phyloP scores from a whole-genome alignment of 306 rosid species.

The Vigna nakashimae region DNA sequence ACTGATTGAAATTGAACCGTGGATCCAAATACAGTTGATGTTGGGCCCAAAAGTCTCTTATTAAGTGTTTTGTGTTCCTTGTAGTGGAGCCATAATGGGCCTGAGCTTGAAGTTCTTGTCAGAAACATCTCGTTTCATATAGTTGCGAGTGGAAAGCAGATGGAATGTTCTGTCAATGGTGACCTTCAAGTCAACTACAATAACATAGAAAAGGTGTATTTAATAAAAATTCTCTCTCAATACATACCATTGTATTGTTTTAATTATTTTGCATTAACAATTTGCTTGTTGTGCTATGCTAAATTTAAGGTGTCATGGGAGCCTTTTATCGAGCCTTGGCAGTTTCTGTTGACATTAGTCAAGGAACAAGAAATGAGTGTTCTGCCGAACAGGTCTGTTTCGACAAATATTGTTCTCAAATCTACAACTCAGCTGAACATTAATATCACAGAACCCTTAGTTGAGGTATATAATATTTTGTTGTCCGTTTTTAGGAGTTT shows the following conservation, averaged over 20 bases:
- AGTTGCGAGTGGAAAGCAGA: slow-evolving; percentile 53
- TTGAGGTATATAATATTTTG: slow-evolving; percentile 65
- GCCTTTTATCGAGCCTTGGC: slow-evolving; percentile 96
- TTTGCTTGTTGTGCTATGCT: slow-evolving; percentile 43
- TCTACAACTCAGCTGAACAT: slow-evolving; percentile 75
- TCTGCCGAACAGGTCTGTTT: slow-evolving; percentile 62
- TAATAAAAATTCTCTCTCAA: neutral
- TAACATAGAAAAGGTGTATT: slow-evolving; percentile 79
- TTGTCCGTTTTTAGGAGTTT: neutral
- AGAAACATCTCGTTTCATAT: slow-evolving; percentile 65
- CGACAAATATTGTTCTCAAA: slow-evolving; percentile 69
- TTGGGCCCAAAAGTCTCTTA: neutral
- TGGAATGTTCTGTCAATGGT: slow-evolving; percentile 63
- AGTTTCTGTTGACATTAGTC: slow-evolving; percentile 62
- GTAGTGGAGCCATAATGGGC: slow-evolving; percentile 90
- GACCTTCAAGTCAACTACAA: slow-evolving; percentile 79
- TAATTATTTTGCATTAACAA: neutral
- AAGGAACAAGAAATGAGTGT: slow-evolving; percentile 70
- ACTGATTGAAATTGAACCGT: neutral
- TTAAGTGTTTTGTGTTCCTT: slow-evolving; percentile 21
- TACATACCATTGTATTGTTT: neutral
- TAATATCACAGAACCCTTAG: slow-evolving; percentile 82
- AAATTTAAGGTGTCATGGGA: slow-evolving; percentile 88
- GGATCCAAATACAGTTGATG: neutral
- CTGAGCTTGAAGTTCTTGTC: slow-evolving; percentile 76